Conservation (phyloP, 352 stramenopile species). For the Phytopythium cucurbitacearum region DNA sequence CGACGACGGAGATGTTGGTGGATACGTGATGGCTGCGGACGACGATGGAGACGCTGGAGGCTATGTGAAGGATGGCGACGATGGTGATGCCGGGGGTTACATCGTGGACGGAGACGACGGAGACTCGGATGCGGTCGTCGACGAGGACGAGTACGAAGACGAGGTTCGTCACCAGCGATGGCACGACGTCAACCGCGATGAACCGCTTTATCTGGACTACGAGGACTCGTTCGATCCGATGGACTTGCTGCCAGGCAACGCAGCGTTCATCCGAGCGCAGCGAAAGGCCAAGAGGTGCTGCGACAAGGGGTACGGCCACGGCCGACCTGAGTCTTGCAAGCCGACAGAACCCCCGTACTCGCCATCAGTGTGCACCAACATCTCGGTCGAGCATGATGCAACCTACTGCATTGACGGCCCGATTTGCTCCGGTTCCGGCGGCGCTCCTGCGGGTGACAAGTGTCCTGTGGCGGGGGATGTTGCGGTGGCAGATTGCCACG, state of each 20-base stretch:
- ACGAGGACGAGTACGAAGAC: conserved; percentile 10
- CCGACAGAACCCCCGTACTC: conserved; percentile 5
- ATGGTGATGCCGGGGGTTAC: conserved; percentile 30
- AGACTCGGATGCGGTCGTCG: conserved; percentile 17
- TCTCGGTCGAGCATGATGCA: conserved; percentile 62
- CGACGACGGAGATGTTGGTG: conserved; percentile 33
- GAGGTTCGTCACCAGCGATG: conserved; percentile 1
- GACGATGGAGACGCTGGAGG: conserved; percentile 30
- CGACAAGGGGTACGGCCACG: not conserved
- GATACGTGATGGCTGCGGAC: conserved; percentile 30
- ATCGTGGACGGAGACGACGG: conserved; percentile 21
- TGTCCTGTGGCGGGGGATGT: conserved; percentile 59
- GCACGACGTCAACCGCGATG: conserved; percentile 6
- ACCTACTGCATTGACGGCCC: conserved; percentile 66
- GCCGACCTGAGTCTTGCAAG: not conserved
- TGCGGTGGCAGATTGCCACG: conserved; percentile 48
- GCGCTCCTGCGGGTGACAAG: conserved; percentile 25
- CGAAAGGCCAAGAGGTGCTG: conserved; percentile 4
- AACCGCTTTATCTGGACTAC: not conserved
- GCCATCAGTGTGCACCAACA: conserved; percentile 20
- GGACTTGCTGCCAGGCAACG: conserved; percentile 4
- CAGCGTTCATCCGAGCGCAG: conserved; percentile 4
- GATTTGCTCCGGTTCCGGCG: conserved; percentile 50
- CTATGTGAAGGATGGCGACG: conserved; percentile 39
- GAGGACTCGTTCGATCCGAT: conserved; percentile 7